These are phyloP conservation scores for Inga laurina DNA, from an alignment of 306 rosid species.

Conservation along the genomic window DNA sequence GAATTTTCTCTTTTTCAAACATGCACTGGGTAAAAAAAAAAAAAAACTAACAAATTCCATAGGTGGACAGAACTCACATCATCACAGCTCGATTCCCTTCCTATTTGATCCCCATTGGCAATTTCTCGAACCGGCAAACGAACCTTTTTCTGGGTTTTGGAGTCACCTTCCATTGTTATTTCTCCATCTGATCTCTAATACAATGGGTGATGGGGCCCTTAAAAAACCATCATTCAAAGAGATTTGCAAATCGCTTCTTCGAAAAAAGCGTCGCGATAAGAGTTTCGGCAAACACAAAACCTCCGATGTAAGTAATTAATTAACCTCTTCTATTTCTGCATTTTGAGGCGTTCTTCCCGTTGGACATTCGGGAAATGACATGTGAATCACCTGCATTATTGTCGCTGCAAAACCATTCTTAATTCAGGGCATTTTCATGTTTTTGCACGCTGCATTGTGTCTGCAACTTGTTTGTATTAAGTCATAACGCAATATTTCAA, in stretches of 20 bases:
- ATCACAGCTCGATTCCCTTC: neutral
- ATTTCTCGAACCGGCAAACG: neutral
- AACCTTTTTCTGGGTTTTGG: neutral
- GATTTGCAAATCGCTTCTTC: conserved; percentile 44
- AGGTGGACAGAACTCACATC: neutral
- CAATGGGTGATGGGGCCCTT: conserved; percentile 59
- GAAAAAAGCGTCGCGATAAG: conserved; percentile 32
- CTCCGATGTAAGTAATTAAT: conserved; percentile 29
- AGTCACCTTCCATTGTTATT: neutral
- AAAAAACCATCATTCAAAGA: conserved; percentile 53
- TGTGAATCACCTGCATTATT: neutral
- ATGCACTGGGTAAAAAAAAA: no score
- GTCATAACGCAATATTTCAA: neutral
- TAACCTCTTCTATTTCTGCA: neutral
- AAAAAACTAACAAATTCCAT: neutral
- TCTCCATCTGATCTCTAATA: neutral
- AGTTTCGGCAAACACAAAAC: neutral
- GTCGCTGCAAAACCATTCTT: neutral
- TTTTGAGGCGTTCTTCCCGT: neutral
- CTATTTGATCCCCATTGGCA: neutral
- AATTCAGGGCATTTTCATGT: neutral
- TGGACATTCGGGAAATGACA: neutral
- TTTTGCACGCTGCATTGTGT: neutral
- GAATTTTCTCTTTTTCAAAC: no score
- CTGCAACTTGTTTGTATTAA: neutral